Percentiles rank a stretch among this genome's conserved stretches.
These are phyloP conservation scores for Yarrowia phangngaensis DNA, from an alignment of 805 yeast genomes.

Conservation along the genomic window DNA sequence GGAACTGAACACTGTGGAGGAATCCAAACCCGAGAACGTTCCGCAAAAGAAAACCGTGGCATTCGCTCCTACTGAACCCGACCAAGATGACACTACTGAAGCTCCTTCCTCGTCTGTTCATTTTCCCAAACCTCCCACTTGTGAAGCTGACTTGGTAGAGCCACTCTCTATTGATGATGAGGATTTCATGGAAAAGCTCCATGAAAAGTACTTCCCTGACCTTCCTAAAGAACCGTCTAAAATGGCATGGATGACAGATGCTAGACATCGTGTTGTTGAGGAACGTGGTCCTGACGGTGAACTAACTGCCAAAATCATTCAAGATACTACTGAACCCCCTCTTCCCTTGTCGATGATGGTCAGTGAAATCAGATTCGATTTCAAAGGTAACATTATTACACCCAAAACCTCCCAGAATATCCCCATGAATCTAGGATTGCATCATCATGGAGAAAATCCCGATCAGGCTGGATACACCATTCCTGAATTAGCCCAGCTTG, in stretches of 20 bases:
- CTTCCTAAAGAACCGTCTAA: slow-evolving; percentile 77
- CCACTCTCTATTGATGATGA: slow-evolving; percentile 51
- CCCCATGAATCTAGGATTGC: slow-evolving; percentile 66
- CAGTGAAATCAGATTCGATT: slow-evolving; percentile 75
- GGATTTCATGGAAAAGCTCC: slow-evolving; percentile 56
- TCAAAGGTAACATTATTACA: slow-evolving; percentile 70
- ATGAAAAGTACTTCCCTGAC: slow-evolving; percentile 72
- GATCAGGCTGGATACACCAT: slow-evolving; percentile 89
- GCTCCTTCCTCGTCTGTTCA: background rate
- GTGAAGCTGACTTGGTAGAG: slow-evolving; percentile 6
- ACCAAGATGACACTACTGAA: too few relatives aligned
- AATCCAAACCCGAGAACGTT: too few relatives aligned
- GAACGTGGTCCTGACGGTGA: slow-evolving; percentile 34
- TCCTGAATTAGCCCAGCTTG: slow-evolving; percentile 70
- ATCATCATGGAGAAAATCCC: slow-evolving; percentile 88
- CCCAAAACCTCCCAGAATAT: slow-evolving; percentile 49
- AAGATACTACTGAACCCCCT: slow-evolving; percentile 19
- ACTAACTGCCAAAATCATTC: slow-evolving; percentile 15
- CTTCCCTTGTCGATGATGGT: slow-evolving; percentile 9
- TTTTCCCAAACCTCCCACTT: slow-evolving; percentile 7
- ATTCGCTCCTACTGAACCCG: too few relatives aligned
- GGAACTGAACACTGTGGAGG: background rate
- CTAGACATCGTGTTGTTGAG: slow-evolving; percentile 37
- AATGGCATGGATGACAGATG: slow-evolving; percentile 87
- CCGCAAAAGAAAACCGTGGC: too few relatives aligned